Percentiles rank a stretch among this genome's conserved stretches.
phyloP scores from a whole-genome alignment of 2,329 filamentous ascomycete genomes.

The Phoma sp. region DNA sequence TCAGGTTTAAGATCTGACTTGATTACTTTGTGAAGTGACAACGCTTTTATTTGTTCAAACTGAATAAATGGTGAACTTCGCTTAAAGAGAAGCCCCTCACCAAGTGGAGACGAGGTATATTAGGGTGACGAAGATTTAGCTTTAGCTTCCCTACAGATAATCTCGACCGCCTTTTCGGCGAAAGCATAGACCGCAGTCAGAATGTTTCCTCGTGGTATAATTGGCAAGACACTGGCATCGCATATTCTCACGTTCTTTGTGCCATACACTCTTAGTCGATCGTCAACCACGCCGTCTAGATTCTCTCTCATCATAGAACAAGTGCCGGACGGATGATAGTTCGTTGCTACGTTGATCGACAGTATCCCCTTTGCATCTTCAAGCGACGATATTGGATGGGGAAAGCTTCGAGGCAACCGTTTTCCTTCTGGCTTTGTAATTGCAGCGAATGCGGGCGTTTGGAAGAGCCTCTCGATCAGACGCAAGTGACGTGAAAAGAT shows the following conservation, averaged over 20 bases:
- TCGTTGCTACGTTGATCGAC: conserved; percentile 21
- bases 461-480: conserved; percentile 41
- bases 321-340: conserved; percentile 42
- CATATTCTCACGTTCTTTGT: conserved; percentile 34
- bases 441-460: conserved; percentile 14
- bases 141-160: conserved; percentile 17
- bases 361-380: conserved; percentile 25
- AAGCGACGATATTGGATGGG: conserved; percentile 12
- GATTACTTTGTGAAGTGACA: too few relatives aligned
- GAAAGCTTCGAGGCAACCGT: conserved; percentile 23
- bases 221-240: conserved; percentile 38
- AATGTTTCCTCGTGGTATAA: conserved; percentile 29
- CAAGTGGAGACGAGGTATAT: too few relatives aligned
- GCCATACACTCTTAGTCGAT: conserved; percentile 37
- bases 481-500: conserved; percentile 47
- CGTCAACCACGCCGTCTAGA: conserved; percentile 41
- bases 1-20: too few relatives aligned
- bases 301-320: conserved; percentile 42
- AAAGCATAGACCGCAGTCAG: conserved; percentile 35
- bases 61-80: too few relatives aligned
- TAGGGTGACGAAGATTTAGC: too few relatives aligned
- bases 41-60: too few relatives aligned
- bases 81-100: too few relatives aligned
- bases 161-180: conserved; percentile 33
- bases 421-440: conserved; percentile 17